Conservation (phyloP, 108 stramenopile genomes). For the Craspedostauros australis region DNA sequence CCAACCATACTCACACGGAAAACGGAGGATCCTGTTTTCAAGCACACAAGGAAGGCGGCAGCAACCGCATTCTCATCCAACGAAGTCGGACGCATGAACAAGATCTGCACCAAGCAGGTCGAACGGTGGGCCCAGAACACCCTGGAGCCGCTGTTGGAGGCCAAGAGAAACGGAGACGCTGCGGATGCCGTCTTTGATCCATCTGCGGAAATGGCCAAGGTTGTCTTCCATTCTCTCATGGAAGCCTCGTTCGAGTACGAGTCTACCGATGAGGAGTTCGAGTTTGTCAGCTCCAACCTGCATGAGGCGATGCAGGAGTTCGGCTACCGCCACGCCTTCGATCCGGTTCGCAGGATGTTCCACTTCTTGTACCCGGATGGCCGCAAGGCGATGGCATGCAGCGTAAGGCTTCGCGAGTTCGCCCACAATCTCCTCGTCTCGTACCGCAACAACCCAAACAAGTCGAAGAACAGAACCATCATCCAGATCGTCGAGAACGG, state of each 20-base stretch:
- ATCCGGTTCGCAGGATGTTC: neutral
- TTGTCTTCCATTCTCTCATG: neutral
- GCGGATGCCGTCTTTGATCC: neutral
- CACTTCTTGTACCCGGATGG: neutral
- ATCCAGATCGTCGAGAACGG: neutral
- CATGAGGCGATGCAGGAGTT: neutral
- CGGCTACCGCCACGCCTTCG: neutral
- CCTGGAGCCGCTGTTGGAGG: too few species aligned
- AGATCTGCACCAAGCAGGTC: too few species aligned
- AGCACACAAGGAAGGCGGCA: neutral
- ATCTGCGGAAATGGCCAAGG: neutral
- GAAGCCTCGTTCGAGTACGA: neutral
- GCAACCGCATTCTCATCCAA: neutral
- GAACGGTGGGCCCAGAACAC: too few species aligned
- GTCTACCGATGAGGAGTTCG: neutral
- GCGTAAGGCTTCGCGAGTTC: too few species aligned
- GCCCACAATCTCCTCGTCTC: neutral
- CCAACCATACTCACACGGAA: too few species aligned
- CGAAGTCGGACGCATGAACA: neutral
- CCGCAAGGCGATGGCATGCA: neutral
- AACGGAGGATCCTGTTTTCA: neutral
- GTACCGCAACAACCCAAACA: neutral
- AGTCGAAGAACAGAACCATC: neutral
- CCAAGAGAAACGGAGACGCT: neutral
- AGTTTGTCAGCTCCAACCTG: neutral